phyloP scores from a whole-genome alignment of 1,284 basidiomycete genomes.

The Cryptococcus sp. region DNA sequence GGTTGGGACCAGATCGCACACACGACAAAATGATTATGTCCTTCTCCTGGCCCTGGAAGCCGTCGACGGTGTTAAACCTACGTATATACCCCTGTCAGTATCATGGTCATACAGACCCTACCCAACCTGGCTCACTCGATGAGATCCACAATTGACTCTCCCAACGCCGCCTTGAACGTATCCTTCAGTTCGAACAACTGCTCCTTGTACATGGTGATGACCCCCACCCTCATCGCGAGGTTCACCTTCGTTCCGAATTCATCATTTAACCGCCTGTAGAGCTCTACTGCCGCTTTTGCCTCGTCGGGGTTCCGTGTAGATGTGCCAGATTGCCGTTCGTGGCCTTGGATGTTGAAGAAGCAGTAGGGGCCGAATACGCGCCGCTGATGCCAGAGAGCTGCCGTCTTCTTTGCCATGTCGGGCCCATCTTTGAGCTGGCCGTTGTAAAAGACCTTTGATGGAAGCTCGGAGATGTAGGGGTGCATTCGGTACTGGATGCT shows the following conservation, averaged over 20 bases:
- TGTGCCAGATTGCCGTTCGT: constrained; percentile 55
- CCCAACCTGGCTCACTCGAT: constrained; percentile 58
- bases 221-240: constrained; percentile 75
- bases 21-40: constrained; percentile 93
- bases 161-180: constrained; percentile 70
- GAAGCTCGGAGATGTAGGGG: constrained; percentile 84
- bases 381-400: constrained; percentile 79
- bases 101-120: not conserved
- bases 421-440: constrained; percentile 81
- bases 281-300: constrained; percentile 68
- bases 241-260: constrained; percentile 62
- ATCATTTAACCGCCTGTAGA: constrained; percentile 70
- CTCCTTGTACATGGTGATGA: constrained; percentile 94
- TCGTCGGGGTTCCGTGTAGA: constrained; percentile 79
- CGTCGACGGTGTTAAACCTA: constrained; percentile 92
- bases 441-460: constrained; percentile 86
- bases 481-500: constrained; percentile 99
- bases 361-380: constrained; percentile 80
- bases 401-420: constrained; percentile 78
- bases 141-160: constrained; percentile 63
- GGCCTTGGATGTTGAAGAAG: constrained; percentile 72
- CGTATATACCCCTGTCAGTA: not conserved
- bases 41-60: constrained; percentile 97
- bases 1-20: constrained; percentile 80
- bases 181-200: constrained; percentile 77